A percentile compares a stretch with the other conserved stretches of the same genome.
These are phyloP conservation scores for Manihot esculenta DNA, from an alignment of 441 rosid species.

Conservation along the genomic window DNA sequence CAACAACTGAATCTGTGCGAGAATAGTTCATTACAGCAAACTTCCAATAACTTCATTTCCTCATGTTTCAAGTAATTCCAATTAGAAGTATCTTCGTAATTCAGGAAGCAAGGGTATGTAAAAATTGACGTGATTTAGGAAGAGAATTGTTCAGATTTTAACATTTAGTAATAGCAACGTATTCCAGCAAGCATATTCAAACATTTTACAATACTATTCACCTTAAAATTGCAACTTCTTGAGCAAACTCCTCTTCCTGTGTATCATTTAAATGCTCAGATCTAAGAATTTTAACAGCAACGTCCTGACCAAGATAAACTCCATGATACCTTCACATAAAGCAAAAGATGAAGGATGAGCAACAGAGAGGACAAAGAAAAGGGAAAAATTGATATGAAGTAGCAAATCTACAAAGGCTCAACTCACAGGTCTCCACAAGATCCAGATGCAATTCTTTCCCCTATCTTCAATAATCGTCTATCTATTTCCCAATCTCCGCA, in stretches of 20 bases:
- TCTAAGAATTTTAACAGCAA: conserved; percentile 67
- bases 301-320: conserved; percentile 67
- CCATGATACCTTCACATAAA: conserved; percentile 54
- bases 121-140: too few species aligned
- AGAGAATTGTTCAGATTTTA: background rate
- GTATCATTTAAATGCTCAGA: conserved; percentile 58
- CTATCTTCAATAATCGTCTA: conserved; percentile 52
- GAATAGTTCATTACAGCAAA: background rate
- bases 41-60: background rate
- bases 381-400: conserved; percentile 11
- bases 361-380: conserved; percentile 9
- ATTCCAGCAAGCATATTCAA: background rate
- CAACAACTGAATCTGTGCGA: background rate
- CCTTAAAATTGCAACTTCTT: conserved; percentile 73
- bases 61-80: background rate
- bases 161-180: background rate
- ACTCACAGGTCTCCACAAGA: conserved; percentile 80
- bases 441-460: conserved; percentile 69
- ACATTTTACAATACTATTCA: conserved; percentile 23
- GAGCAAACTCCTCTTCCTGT: conserved; percentile 59
- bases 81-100: background rate
- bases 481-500: conserved; percentile 62
- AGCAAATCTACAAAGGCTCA: conserved; percentile 19
- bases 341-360: conserved; percentile 18
- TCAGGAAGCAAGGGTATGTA: conserved; percentile 10